Base-by-base conservation (phyloP, 177 flowering plant species). In the Vitis hybrid region DNA sequence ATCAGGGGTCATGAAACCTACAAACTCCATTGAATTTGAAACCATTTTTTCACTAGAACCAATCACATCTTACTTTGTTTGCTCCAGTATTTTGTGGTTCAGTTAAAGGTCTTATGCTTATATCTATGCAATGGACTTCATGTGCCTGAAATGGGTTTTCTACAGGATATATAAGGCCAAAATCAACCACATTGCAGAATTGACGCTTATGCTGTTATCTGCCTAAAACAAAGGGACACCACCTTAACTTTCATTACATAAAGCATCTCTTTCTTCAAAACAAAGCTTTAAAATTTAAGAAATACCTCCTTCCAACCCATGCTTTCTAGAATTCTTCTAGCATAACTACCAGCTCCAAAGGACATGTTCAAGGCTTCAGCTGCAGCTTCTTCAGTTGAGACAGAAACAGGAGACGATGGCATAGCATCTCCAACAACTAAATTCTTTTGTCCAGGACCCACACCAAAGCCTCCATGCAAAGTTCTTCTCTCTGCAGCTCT, bases 241-340 rank as follows among this genome's bases (percentile, higher is more conserved):
- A 39, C 2, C 45, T 39, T 39, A 39, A 39, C 45, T 39, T 39
- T 0, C 45, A 39, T 39, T 39, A 5, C 45, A 39, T 4, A 39
- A 39, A 39, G 16, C 16, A 39, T 29, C 22, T 51, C 3, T 65
- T 26, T 19, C 9, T 45, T 18, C 1, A 9, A 65, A 26, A 8
- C 18, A 50, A 65, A 4, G 18, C 15, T 51, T 18, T 19, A 56
- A 56, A 67, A 56, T 15, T 33, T 13, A 45, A 60, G 18, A 50
- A 21, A 13, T 86, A 90, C 99, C 94, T 96, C 95, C 73, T 90
- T 90, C 99, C 99, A 96, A 67, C 99, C 99, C 99, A 96, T 96
- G 91, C 71, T 75, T 82, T 93, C 83, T 33, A 93, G 73, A 66
- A 96, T 68, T 78, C 67, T 85, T 73, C 92, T 83, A 45, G 93